A percentile compares a stretch with the other conserved stretches of the same genome.
Evolutionary conservation across 805 yeast species (phyloP).

Genomic region (Komagataella kurtzmanii): DNA sequence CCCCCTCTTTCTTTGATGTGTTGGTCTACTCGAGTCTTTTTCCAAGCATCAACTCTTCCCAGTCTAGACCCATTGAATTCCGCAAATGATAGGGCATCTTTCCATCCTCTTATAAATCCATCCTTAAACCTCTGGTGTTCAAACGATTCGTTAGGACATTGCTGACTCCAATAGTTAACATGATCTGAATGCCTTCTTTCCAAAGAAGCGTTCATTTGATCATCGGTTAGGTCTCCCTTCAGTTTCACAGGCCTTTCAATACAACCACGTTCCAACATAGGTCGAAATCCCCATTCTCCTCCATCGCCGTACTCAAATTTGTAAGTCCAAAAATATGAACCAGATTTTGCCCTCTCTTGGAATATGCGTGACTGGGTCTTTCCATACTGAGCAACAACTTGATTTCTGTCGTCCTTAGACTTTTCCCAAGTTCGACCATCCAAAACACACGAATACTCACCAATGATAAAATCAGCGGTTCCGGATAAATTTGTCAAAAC

Average conservation of each 20-base stretch:
- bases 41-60: slow-evolving; percentile 70
- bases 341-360: slow-evolving; percentile 42
- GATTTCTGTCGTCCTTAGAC: slow-evolving; percentile 28
- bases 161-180: slow-evolving; percentile 51
- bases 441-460: slow-evolving; percentile 84
- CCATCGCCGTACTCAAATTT: slow-evolving; percentile 84
- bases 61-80: slow-evolving; percentile 53
- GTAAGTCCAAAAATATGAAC: slow-evolving; percentile 83
- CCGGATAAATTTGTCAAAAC: slow-evolving; percentile 32
- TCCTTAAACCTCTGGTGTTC: slow-evolving; percentile 76
- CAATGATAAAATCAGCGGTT: slow-evolving; percentile 57
- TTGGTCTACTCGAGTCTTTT: slow-evolving; percentile 41
- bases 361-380: slow-evolving; percentile 34
- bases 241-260: slow-evolving; percentile 20
- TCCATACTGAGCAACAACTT: slow-evolving; percentile 52
- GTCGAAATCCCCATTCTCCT: slow-evolving; percentile 91
- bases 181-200: slow-evolving; percentile 31
- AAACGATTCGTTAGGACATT: slow-evolving; percentile 43
- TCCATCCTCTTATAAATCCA: slow-evolving; percentile 68
- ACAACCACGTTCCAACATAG: slow-evolving; percentile 57
- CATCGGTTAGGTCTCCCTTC: slow-evolving; percentile 22
- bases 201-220: slow-evolving; percentile 25
- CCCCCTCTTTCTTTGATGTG: slow-evolving; percentile 45
- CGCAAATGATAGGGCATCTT: slow-evolving; percentile 58
- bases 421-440: slow-evolving; percentile 67